phyloP scores from a whole-genome alignment of 495 filamentous ascomycete species.

The Evernia prunastri region DNA sequence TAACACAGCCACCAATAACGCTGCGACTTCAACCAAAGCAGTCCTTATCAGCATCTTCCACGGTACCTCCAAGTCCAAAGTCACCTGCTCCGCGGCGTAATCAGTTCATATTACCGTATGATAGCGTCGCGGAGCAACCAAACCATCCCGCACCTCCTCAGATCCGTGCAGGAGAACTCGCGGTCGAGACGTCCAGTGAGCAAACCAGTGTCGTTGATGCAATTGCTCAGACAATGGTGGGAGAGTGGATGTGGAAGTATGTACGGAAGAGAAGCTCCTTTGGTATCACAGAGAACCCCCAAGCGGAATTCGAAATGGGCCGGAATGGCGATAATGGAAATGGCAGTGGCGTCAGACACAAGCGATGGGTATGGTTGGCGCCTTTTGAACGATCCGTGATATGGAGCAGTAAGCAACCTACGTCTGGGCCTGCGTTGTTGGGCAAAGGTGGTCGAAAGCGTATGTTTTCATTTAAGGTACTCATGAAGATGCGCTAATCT shows the following conservation, averaged over 20 bases:
- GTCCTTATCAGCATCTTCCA: slow-evolving; percentile 57
- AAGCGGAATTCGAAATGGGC: slow-evolving; percentile 32
- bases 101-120: slow-evolving; percentile 22
- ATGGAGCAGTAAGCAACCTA: slow-evolving; percentile 98
- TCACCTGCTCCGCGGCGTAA: slow-evolving; percentile 69
- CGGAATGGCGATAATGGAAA: slow-evolving; percentile 51
- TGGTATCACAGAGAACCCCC: slow-evolving; percentile 62
- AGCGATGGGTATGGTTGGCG: slow-evolving; percentile 97
- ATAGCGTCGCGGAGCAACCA: slow-evolving; percentile 12
- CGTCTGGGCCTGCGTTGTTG: slow-evolving; percentile 75
- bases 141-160: slow-evolving; percentile 47
- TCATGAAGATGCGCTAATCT: slow-evolving; percentile 24
- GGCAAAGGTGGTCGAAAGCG: slow-evolving; percentile 94
- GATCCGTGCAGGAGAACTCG: slow-evolving; percentile 15
- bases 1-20: slow-evolving; percentile 46
- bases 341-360: slow-evolving; percentile 65
- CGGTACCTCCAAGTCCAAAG: slow-evolving; percentile 60
- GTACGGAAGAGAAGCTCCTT: slow-evolving; percentile 89
- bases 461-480: slow-evolving; percentile 45
- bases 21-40: slow-evolving; percentile 50
- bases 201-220: slow-evolving; percentile 88
- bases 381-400: slow-evolving; percentile 93
- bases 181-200: slow-evolving; percentile 52
- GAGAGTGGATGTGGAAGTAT: slow-evolving; percentile 99
- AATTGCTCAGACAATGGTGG: slow-evolving; percentile 97